Base-by-base conservation (phyloP, 1,284 basidiomycete species). In the Tremellales sp. region DNA sequence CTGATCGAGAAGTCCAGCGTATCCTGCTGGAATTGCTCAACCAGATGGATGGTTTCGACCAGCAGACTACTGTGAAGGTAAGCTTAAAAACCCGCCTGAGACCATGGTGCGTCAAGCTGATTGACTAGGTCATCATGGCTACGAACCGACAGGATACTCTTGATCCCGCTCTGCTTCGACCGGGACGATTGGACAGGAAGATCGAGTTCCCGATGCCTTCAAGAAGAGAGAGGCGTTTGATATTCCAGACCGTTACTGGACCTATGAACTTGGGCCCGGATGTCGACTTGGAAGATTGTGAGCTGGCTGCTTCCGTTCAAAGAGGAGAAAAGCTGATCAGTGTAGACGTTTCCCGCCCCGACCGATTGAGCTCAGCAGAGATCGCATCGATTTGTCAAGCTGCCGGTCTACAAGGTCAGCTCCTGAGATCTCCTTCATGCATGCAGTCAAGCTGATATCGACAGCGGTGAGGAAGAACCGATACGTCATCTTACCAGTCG, bases 21-120 rank as follows among this genome's bases (percentile, higher is more conserved):
- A 98, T 99, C 68, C 74, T 99, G 58, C 84, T 99, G n/a, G 96
- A 99, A 72, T 77, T 99, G 54, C 80, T 99, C 54, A 98, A 97
- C 72, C 96, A 99, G 72, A 99, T 99, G 96, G 96, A 99, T 67
- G 96, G 96, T 58, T 99, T 99, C 76, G 96, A 99, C 75, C 96
- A 99, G 75, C 89, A 89, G 5, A 94, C 90, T 71, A 98, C 94
- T 65, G 96, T 99, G 71, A 98, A 99, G 83, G 92, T 89, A 68
- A 47, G 75, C 60, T 35, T 22, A 39, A 7, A 8, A 10, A 13
- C 12, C 19, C 39, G 5, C 39, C 23, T 21, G 23, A 21, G 4
- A 24, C 8, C 8, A 31, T 8, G 29, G 29, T 8, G n/a, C 29
- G 12, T 22, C 5, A 10, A 40, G 23, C 39, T 40, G 19, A 40